Evolutionary conservation across 306 rosid genomes (phyloP).

Genomic region (Castanospermum australe): DNA sequence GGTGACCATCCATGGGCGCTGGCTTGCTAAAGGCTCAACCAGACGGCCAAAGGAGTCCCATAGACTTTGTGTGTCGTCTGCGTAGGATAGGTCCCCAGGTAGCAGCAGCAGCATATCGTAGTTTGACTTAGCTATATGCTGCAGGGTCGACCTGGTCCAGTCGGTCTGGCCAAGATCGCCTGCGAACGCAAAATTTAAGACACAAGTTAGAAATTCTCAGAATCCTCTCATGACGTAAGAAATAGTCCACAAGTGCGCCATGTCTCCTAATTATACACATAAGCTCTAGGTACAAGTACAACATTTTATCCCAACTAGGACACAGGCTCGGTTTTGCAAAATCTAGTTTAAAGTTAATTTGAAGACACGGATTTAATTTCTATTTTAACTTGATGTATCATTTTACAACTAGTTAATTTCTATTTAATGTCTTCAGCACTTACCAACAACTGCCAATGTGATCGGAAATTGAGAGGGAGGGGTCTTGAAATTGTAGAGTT

Average conservation of each 20-base stretch:
- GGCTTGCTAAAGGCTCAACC: constrained; percentile 73
- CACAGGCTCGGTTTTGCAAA: too few relatives aligned
- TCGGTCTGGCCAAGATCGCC: constrained; percentile 94
- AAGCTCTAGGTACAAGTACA: too few relatives aligned
- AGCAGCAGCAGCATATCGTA: constrained; percentile 75
- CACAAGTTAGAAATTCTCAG: not conserved
- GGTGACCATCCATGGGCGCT: constrained; percentile 97
- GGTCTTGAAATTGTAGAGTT: constrained; percentile 53
- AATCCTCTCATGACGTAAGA: not conserved
- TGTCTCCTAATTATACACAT: too few relatives aligned
- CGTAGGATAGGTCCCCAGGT: constrained; percentile 85
- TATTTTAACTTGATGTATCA: too few relatives aligned
- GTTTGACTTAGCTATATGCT: constrained; percentile 48
- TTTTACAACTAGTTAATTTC: too few relatives aligned
- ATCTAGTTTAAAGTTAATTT: too few relatives aligned
- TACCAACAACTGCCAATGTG: constrained; percentile 73
- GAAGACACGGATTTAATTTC: too few relatives aligned
- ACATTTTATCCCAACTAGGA: too few relatives aligned
- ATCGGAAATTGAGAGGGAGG: constrained; percentile 68
- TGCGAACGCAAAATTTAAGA: not conserved
- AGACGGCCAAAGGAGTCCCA: constrained; percentile 88
- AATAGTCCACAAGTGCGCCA: not conserved
- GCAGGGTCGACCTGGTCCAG: constrained; percentile 68
- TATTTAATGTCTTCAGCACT: not conserved
- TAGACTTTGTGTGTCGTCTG: constrained; percentile 32